Evolutionary conservation across 75 land plant species (phyloP).

Genomic region (Cryptomeria japonica): DNA sequence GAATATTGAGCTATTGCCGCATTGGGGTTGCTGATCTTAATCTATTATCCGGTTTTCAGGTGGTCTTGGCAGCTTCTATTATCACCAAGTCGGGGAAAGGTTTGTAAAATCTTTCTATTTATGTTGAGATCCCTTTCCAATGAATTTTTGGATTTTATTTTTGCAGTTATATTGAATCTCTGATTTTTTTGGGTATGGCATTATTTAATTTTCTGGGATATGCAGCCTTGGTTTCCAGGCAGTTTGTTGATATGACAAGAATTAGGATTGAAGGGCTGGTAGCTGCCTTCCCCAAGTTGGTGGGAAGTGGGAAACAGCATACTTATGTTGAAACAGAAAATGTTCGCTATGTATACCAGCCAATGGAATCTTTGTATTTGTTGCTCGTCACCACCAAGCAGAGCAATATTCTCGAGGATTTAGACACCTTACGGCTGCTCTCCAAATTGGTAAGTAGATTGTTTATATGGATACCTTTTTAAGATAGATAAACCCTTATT

Average conservation of each 20-base stretch:
- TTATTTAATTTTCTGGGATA: background rate
- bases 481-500: background rate
- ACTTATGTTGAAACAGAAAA: constrained; percentile 98
- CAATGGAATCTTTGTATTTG: constrained; percentile 83
- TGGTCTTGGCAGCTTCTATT: constrained; percentile 71
- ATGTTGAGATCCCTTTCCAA: background rate
- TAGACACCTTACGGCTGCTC: constrained; percentile 85
- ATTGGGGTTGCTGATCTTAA: background rate
- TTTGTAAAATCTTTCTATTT: constrained; percentile 5
- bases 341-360: constrained; percentile 99
- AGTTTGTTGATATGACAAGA: constrained; percentile 94
- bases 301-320: constrained; percentile 96
- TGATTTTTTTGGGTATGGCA: background rate
- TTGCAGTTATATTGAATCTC: background rate
- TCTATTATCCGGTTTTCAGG: constrained; percentile 21
- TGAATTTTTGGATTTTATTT: background rate
- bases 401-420: constrained; percentile 98
- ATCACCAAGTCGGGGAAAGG: constrained; percentile 73
- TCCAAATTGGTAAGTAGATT: constrained; percentile 82
- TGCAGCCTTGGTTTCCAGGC: constrained; percentile 95
- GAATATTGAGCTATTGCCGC: background rate
- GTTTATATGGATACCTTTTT: background rate
- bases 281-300: constrained; percentile 97
- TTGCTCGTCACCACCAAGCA: constrained; percentile 95
- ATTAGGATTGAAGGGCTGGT: constrained; percentile 95